A percentile compares a stretch with the other conserved stretches of the same genome.
These are phyloP conservation scores for Ramaria rubella DNA, from an alignment of 768 basidiomycete species.

Conservation along the genomic window DNA sequence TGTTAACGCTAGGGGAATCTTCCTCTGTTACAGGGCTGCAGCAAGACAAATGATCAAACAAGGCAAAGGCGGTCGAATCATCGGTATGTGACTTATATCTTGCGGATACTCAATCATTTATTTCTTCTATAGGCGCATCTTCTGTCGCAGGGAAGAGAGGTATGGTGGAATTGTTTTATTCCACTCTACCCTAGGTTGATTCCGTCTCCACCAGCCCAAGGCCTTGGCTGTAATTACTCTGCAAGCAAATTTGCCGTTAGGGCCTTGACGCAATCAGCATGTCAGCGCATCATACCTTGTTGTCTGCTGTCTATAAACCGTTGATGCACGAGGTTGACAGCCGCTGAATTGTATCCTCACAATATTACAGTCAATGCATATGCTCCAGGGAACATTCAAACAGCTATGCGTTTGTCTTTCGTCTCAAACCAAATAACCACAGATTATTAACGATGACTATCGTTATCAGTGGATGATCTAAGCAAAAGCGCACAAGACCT, in stretches of 20 bases:
- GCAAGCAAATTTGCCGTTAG: conserved; percentile 38
- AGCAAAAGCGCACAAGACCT: no score
- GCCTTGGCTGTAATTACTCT: conserved; percentile 21
- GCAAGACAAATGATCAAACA: conserved; percentile 54
- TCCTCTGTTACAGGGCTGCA: conserved; percentile 59
- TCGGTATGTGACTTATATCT: conserved; percentile 29
- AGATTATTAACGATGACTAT: background rate
- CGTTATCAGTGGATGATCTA: background rate
- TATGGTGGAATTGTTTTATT: background rate
- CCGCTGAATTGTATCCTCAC: conserved; percentile 24
- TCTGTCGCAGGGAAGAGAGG: conserved; percentile 30
- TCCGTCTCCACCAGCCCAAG: background rate
- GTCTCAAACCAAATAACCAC: background rate
- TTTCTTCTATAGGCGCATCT: conserved; percentile 27
- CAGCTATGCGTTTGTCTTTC: conserved; percentile 22
- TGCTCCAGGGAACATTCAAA: conserved; percentile 27
- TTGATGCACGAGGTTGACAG: conserved; percentile 13
- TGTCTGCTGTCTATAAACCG: background rate
- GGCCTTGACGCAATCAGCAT: conserved; percentile 33
- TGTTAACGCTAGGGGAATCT: conserved; percentile 51
- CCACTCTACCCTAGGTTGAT: background rate
- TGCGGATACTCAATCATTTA: background rate
- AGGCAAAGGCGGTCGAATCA: conserved; percentile 48
- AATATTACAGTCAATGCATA: conserved; percentile 32
- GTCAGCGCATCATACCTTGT: conserved; percentile 7